Evolutionary conservation across 106 monocot genomes (phyloP), one percentile per base, ranked within the genome.

Genomic region (Dendrobium officinale): DNA sequence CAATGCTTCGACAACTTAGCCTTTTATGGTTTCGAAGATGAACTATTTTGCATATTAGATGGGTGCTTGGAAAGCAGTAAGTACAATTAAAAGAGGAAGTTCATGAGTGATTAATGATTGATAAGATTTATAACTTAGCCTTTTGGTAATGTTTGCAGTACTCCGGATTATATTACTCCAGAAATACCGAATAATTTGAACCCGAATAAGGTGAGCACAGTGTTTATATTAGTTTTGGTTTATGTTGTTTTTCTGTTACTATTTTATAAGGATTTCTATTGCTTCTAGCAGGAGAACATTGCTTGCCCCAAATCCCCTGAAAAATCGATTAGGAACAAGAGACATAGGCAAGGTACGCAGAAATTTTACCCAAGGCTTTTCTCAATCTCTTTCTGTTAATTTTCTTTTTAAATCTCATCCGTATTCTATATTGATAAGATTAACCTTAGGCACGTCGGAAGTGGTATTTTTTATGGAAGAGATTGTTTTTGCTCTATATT

Each of bases 81-180:
- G 59, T 5, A n/a, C 59, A n/a, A 61, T 61, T 51, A 61, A n/a
- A 61, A 22, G 61, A 61, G 61, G 22, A 4, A 61, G 61, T 61
- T 61, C 4, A 61, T 61, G 22, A 20, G 19, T 24, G 61, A 2
- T 61, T n/a, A 20, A 61, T 61, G 61, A 22, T 61, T 4, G 61
- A 61, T 61, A 8, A 22, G 22, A n/a, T 20, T n/a, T 61, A 8
- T n/a, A n/a, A n/a, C n/a, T n/a, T 6, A 4, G 2, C 61, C 51
- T 82, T 85, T 78, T 64, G 33, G 13, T 79, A 55, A 33, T 80
- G 5, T 82, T 48, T 79, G 79, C 77, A 97, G 97, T 79, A 97
- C 97, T 10, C 94, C 97, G 2, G 97, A 97, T 84, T 97, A 97
- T 26, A 94, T 97, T 68, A 97, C 97, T 27, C 97, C 97, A 0